phyloP scores from a whole-genome alignment of 345 rosid genomes.

The Eutrema japonicum region DNA sequence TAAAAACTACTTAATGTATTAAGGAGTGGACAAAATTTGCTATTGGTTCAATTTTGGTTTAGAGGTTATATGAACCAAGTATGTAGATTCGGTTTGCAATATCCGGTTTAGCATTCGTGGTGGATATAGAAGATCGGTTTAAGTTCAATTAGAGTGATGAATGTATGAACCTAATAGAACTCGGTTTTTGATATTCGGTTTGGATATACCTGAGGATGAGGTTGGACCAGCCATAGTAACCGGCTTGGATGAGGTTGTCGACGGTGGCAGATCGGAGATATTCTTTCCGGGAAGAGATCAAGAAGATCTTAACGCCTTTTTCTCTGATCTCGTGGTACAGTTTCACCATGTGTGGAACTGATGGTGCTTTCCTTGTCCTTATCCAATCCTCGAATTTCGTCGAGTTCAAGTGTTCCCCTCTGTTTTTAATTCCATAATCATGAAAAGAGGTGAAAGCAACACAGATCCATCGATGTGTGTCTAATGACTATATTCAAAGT shows the following conservation, averaged over 20 bases:
- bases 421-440: constrained; percentile 30
- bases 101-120: neutral
- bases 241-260: constrained; percentile 75
- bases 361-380: constrained; percentile 61
- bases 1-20: constrained; percentile 1
- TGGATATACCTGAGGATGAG: constrained; percentile 66
- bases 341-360: constrained; percentile 56
- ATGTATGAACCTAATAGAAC: neutral
- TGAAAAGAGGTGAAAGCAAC: neutral
- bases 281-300: constrained; percentile 81
- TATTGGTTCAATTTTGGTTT: constrained; percentile 5
- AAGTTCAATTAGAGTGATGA: neutral
- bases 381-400: constrained; percentile 71
- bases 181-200: neutral
- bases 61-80: constrained; percentile 2
- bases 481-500: too few species aligned
- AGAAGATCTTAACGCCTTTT: constrained; percentile 70
- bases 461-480: neutral
- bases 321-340: constrained; percentile 66
- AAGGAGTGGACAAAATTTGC: neutral
- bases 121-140: neutral
- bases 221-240: constrained; percentile 82
- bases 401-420: constrained; percentile 70
- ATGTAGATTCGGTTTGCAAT: neutral
- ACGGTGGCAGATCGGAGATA: constrained; percentile 74